These are phyloP conservation scores for Pseudozyma sp. DNA, from an alignment of 1,284 basidiomycete species.

Conservation along the genomic window DNA sequence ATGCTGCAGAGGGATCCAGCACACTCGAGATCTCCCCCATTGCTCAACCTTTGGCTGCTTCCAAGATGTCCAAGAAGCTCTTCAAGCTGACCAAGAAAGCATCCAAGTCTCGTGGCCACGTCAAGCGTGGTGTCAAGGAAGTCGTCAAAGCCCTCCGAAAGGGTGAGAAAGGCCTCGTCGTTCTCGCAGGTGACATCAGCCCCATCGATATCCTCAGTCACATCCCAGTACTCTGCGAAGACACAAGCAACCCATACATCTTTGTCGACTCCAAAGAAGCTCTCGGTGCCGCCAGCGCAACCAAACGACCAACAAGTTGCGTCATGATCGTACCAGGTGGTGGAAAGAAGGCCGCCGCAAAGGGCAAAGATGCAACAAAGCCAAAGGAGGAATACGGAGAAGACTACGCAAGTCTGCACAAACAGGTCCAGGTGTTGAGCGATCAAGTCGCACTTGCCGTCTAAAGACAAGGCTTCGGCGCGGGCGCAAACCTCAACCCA, in stretches of 20 bases:
- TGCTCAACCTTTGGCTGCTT: conserved; percentile 62
- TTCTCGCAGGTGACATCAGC: conserved; percentile 96
- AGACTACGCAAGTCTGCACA: conserved; percentile 83
- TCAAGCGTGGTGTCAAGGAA: conserved; percentile 69
- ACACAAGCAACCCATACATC: conserved; percentile 92
- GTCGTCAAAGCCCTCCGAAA: conserved; percentile 68
- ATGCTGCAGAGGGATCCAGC: conserved; percentile 17
- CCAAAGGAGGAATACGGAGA: conserved; percentile 83
- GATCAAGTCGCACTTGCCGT: conserved; percentile 45
- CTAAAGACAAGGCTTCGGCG: conserved; percentile 7
- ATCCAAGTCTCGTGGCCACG: conserved; percentile 66
- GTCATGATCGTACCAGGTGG: conserved; percentile 79
- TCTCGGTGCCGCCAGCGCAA: conserved; percentile 92
- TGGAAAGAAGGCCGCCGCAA: conserved; percentile 77
- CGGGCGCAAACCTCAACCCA: neutral
- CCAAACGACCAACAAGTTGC: conserved; percentile 97
- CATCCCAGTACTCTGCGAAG: conserved; percentile 92
- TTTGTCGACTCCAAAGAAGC: conserved; percentile 74
- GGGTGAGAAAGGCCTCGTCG: conserved; percentile 74
- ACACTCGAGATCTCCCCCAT: conserved; percentile 53
- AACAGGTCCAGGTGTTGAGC: conserved; percentile 73
- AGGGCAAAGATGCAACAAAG: conserved; percentile 72
- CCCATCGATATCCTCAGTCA: conserved; percentile 99
- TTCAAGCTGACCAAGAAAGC: conserved; percentile 69
- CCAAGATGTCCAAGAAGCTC: conserved; percentile 66